Evolutionary conservation across 768 basidiomycete species (phyloP), one percentile per base, ranked within the genome.

Genomic region (Leucosporidium creatinivorum): DNA sequence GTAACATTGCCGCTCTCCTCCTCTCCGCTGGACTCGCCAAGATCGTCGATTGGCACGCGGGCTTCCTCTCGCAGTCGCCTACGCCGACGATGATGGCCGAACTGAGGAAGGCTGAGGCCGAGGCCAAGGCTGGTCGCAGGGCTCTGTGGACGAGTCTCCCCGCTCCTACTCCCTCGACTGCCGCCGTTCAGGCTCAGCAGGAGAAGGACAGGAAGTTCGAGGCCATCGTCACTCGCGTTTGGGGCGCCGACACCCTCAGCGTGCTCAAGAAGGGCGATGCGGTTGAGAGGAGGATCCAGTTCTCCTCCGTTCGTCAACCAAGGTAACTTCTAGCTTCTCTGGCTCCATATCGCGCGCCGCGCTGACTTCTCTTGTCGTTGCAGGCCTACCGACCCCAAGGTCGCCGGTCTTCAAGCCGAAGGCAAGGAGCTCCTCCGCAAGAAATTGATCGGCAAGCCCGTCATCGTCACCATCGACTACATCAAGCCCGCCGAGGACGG

Each of bases 11-110:
- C 18, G 91, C 94, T 73, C 86, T 89, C 78, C 82, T 99, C 49
- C 86, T 91, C 33, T 84, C 83, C 6, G 84, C 85, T 55, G 93
- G 94, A 33, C 82, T 97, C 2, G 94, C 93, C 23, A 87, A 91
- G 65, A 84, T 97, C 59, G 87, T 98, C 66, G 93, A 94, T 76
- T 97, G 93, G 93, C 94, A 99, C 77, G 93, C 94, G 21, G 93
- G 93, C 26, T 88, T 98, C 84, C 85, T 99, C 26, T 86, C 91
- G 1, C 84, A 82, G 62, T 81, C 67, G 18, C 67, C 67, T 26
- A 63, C 60, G 1, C 66, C 66, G 8, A 54, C 51, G 4, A 67
- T 83, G 61, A 90, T 97, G 85, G 91, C 93, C 74, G 86, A 85
- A 51, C 83, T 97, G 33, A 86, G 93, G 61, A 84, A 85, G 1